Conservation (phyloP, 2,329 filamentous ascomycete species). For the Pseudogymnoascus sp. region DNA sequence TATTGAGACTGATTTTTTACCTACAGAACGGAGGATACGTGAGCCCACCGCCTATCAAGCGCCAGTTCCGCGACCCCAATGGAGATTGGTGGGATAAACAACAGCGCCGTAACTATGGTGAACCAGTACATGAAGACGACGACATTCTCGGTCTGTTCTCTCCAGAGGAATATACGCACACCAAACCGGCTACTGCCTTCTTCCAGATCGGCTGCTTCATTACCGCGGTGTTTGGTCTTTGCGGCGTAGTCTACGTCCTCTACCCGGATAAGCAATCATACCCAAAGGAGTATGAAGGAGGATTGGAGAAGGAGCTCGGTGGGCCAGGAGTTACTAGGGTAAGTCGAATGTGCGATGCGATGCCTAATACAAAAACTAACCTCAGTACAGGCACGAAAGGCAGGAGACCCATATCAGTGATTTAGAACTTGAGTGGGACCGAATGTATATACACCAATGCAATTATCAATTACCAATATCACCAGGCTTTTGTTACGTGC, state of each 20-base stretch:
- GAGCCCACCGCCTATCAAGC: slow-evolving; percentile 73
- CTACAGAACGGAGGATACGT: slow-evolving; percentile 76
- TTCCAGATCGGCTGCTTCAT: slow-evolving; percentile 64
- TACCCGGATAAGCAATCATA: slow-evolving; percentile 67
- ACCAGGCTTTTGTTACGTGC: neutral
- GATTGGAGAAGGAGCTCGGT: slow-evolving; percentile 67
- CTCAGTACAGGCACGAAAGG: slow-evolving; percentile 41
- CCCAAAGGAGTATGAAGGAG: slow-evolving; percentile 64
- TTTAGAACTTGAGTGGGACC: neutral
- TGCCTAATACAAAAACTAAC: slow-evolving; percentile 19
- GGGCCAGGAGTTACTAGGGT: slow-evolving; percentile 60
- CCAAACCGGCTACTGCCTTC: slow-evolving; percentile 60
- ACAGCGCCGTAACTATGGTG: slow-evolving; percentile 92
- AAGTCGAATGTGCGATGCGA: slow-evolving; percentile 32
- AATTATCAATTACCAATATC: slow-evolving; percentile 1
- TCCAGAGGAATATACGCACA: slow-evolving; percentile 81
- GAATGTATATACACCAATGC: slow-evolving; percentile 14
- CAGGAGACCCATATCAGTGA: slow-evolving; percentile 11
- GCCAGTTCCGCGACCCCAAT: slow-evolving; percentile 86
- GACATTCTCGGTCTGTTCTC: slow-evolving; percentile 87
- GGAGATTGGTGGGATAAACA: slow-evolving; percentile 96
- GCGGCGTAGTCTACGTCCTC: slow-evolving; percentile 57
- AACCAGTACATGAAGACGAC: slow-evolving; percentile 94
- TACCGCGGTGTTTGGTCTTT: slow-evolving; percentile 53
- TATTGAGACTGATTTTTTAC: slow-evolving; percentile 4